Evolutionary conservation across 225 moss, liverwort and hornwort genomes (phyloP).

Genomic region (Lunularia cruciata): DNA sequence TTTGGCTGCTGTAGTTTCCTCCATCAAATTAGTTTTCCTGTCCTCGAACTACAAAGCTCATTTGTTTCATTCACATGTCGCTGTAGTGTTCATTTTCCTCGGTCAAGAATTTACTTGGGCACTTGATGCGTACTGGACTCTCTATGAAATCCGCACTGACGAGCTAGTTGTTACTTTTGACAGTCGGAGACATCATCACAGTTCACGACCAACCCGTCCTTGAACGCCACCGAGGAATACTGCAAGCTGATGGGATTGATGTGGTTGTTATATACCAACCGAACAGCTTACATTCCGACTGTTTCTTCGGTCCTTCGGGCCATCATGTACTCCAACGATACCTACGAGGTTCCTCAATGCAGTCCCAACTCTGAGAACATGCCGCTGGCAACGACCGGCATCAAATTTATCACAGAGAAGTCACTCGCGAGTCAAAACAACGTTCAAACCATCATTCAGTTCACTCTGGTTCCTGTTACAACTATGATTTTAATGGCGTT

Average conservation of each 20-base stretch:
- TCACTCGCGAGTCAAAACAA: background rate
- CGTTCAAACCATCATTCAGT: background rate
- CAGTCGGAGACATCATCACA: slow-evolving; percentile 27
- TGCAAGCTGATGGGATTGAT: slow-evolving; percentile 37
- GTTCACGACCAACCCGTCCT: slow-evolving; percentile 20
- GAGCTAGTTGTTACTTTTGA: background rate
- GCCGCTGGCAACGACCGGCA: slow-evolving; percentile 24
- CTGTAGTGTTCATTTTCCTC: too few species aligned
- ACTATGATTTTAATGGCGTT: slow-evolving; percentile 6
- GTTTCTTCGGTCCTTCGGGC: slow-evolving; percentile 29
- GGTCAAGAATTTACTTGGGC: too few species aligned
- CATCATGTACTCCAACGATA: slow-evolving; percentile 24
- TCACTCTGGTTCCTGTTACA: background rate
- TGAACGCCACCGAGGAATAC: slow-evolving; percentile 28
- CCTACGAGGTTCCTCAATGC: slow-evolving; percentile 17
- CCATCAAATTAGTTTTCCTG: too few species aligned
- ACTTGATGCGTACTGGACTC: background rate
- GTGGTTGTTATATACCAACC: slow-evolving; percentile 32
- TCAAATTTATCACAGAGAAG: background rate
- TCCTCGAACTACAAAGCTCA: too few species aligned
- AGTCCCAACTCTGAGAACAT: slow-evolving; percentile 24
- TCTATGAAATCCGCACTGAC: background rate
- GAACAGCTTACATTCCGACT: slow-evolving; percentile 30
- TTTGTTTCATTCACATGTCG: too few species aligned
- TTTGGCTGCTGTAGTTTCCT: too few species aligned